Base-by-base conservation (phyloP, 768 basidiomycete species). In the Epithele typhae region DNA sequence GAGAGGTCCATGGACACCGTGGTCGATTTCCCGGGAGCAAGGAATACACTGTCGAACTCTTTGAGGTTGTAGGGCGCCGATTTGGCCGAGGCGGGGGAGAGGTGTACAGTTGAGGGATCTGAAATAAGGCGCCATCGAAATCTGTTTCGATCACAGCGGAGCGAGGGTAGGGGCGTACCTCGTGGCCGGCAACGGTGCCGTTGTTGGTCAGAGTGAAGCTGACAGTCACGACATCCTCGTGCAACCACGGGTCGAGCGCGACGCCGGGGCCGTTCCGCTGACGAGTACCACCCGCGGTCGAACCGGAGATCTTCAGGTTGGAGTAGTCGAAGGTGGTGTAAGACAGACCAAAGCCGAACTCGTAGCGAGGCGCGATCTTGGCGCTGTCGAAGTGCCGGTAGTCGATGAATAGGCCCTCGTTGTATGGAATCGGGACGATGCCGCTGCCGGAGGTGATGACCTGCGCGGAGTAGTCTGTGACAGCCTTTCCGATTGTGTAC, bases 271-370 rank as follows among this genome's bases (percentile, higher is more conserved):
- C 50, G 22, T 42, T 46, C 1, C 45, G 41, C 41, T 51, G 50
- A 18, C 51, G 48, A 21, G 37, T 45, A 18, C 50, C 50, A 43
- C 40, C 52, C 7, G 65, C 61, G 1, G 74, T 61, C 18, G 70
- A 62, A 1, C 48, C 45, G 10, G 65, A 65, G 41, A 8, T 82
- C 61, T 49, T 71, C n/a, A 92, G 66, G 24, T 75, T 66, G 30
- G 72, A 77, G 59, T 90, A 93, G 25, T 74, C 65, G 61, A 93
- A 96, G 1, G 67, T 75, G 30, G 92, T 85, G 67, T 96, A 96
- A 47, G 82, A 85, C 59, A 93, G 61, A 0, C 92, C 92, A 57
- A 81, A 93, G 4, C 92, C 92, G 60, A 95, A 96, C 58, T 90
- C 87, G 55, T 79, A 91, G 25, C 86, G 84, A 1, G 89, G 89